Percentiles rank a stretch among this genome's conserved stretches.
Evolutionary conservation across 2,329 filamentous ascomycete genomes (phyloP).

Genomic region (Colletotrichum euphorbiae): DNA sequence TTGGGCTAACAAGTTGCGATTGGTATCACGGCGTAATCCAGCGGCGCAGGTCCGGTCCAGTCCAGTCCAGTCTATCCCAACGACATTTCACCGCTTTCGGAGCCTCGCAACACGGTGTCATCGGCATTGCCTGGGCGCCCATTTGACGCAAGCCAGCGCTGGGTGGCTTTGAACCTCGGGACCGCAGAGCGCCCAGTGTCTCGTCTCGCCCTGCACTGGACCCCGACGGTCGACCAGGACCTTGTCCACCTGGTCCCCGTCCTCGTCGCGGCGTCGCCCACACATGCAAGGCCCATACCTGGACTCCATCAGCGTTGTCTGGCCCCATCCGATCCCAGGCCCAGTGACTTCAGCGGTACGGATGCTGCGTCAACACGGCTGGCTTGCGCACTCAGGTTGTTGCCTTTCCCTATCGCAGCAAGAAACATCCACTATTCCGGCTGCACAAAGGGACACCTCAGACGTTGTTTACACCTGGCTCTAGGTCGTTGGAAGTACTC

Average conservation of each 20-base stretch:
- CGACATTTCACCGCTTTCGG: constrained; percentile 32
- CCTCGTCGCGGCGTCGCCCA: not conserved
- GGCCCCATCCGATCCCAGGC: constrained; percentile 32
- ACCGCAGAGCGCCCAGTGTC: constrained; percentile 20
- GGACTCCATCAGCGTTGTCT: constrained; percentile 32
- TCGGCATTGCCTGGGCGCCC: constrained; percentile 24
- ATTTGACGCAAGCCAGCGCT: constrained; percentile 27
- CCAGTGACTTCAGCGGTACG: not conserved
- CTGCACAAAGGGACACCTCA: constrained; percentile 30
- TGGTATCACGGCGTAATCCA: not conserved
- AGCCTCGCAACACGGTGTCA: constrained; percentile 34
- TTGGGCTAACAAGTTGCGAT: no score
- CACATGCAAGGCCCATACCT: not conserved
- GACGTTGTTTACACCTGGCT: not conserved
- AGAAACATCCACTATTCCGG: constrained; percentile 37
- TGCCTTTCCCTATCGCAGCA: constrained; percentile 31
- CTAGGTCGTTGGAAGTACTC: not conserved
- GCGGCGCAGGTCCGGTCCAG: constrained; percentile 21
- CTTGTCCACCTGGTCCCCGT: constrained; percentile 11
- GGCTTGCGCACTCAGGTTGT: constrained; percentile 26
- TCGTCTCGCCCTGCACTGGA: constrained; percentile 34
- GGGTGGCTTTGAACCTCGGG: constrained; percentile 16
- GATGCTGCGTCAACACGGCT: not conserved
- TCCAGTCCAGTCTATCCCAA: constrained; percentile 20
- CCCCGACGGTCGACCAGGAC: no score